Evolutionary conservation across 805 yeast genomes (phyloP).

Genomic region (Kockiozyma suomiensis): DNA sequence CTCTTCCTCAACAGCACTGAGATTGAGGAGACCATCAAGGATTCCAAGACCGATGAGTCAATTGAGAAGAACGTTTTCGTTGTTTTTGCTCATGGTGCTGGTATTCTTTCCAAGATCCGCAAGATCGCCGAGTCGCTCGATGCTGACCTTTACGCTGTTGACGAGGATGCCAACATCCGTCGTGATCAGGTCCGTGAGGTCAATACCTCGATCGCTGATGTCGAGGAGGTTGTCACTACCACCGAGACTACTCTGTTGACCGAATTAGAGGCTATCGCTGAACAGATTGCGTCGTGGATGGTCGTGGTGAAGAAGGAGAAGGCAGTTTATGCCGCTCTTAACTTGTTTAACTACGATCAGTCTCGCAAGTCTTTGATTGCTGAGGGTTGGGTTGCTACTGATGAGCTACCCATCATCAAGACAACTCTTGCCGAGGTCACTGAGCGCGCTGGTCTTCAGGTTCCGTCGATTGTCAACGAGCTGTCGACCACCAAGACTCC

Average conservation of each 20-base stretch:
- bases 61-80: constrained; percentile 81
- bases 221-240: constrained; percentile 62
- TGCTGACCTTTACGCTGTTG: constrained; percentile 71
- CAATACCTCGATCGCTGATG: constrained; percentile 54
- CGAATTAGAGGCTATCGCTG: constrained; percentile 78
- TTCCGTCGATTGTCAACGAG: constrained; percentile 53
- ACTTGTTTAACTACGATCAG: constrained; percentile 77
- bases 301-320: constrained; percentile 73
- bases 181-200: constrained; percentile 46
- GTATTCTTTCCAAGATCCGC: constrained; percentile 69
- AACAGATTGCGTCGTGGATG: constrained; percentile 75
- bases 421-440: constrained; percentile 66
- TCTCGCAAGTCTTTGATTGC: constrained; percentile 85
- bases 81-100: constrained; percentile 86
- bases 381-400: constrained; percentile 95
- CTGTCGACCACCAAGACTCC: constrained; percentile 83
- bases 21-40: constrained; percentile 68
- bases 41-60: constrained; percentile 56
- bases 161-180: constrained; percentile 48
- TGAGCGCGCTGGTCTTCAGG: constrained; percentile 50
- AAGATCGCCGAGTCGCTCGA: constrained; percentile 89
- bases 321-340: constrained; percentile 75
- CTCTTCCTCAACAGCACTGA: constrained; percentile 74
- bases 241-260: constrained; percentile 71
- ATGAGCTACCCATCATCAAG: constrained; percentile 68